Evolutionary conservation across 1,284 basidiomycete species (phyloP).

Genomic region (Rhodotorula mucilaginosa): DNA sequence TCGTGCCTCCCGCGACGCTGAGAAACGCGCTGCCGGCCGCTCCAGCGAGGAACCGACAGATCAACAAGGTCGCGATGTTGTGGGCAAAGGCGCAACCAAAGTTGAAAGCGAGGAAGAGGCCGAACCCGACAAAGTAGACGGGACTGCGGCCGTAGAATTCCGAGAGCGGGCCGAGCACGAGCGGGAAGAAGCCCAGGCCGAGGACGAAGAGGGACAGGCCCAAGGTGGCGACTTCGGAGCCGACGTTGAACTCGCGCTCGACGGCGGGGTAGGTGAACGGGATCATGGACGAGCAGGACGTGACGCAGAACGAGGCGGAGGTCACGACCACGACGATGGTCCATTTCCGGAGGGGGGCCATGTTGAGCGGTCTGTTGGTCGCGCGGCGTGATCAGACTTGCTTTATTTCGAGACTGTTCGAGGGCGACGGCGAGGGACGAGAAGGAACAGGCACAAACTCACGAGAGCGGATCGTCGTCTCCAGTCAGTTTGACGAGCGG

Average conservation of each 20-base stretch:
- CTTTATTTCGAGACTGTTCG: too few relatives aligned
- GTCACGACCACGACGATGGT: conserved; percentile 18
- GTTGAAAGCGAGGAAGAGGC: conserved; percentile 50
- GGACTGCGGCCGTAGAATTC: conserved; percentile 38
- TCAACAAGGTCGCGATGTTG: conserved; percentile 57
- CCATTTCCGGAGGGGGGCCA: conserved; percentile 19
- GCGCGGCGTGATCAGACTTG: too few relatives aligned
- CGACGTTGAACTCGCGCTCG: conserved; percentile 60
- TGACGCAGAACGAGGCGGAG: conserved; percentile 15
- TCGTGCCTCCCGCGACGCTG: conserved; percentile 73
- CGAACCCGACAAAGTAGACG: conserved; percentile 39
- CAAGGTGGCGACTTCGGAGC: conserved; percentile 67
- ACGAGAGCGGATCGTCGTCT: conserved; percentile 24
- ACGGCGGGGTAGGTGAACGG: conserved; percentile 65
- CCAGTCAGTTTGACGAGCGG: conserved; percentile 30
- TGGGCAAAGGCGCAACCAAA: conserved; percentile 66
- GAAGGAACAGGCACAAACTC: too few relatives aligned
- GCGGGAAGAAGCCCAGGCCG: conserved; percentile 30
- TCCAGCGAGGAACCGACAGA: conserved; percentile 70
- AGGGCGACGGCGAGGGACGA: too few relatives aligned
- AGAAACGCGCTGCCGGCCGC: conserved; percentile 68
- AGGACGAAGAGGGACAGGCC: conserved; percentile 64
- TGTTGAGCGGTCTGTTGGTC: conserved; percentile 28
- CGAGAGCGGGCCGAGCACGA: conserved; percentile 40
- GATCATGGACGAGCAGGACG: conserved; percentile 63